Evolutionary conservation across 2,329 filamentous ascomycete species (phyloP).

Genomic region (Nothopassalora personata): DNA sequence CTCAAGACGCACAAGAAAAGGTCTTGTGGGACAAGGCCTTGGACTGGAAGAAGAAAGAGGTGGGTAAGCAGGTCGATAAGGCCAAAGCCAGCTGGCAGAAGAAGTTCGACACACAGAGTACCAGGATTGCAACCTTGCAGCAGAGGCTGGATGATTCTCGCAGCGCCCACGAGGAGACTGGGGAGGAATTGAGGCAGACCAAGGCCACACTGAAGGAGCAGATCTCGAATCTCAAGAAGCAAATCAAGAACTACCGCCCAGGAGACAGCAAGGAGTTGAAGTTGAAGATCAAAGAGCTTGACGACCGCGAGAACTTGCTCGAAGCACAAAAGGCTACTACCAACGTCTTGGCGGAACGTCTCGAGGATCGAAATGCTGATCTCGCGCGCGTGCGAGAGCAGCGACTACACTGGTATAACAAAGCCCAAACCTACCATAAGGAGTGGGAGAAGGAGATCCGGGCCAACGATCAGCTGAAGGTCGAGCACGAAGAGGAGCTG

Average conservation of each 20-base stretch:
- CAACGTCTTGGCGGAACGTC: not conserved
- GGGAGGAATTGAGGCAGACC: constrained; percentile 2
- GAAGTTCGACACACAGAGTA: not conserved
- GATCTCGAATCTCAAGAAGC: not conserved
- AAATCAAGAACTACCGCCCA: not conserved
- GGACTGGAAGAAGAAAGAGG: not conserved
- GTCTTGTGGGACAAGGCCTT: not conserved
- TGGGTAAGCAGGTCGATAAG: not conserved
- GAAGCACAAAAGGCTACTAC: not conserved
- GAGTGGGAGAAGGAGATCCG: not conserved
- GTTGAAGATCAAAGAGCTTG: not conserved
- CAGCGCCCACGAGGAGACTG: not conserved
- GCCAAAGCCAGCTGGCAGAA: not conserved
- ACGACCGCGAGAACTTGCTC: not conserved
- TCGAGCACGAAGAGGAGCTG: not conserved
- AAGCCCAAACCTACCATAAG: not conserved
- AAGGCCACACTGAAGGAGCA: not conserved
- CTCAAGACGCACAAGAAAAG: not conserved
- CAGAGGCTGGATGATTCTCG: constrained; percentile 1
- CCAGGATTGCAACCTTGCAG: not conserved
- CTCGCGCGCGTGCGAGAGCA: not conserved
- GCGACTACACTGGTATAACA: not conserved
- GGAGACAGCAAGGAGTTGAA: not conserved
- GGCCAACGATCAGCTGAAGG: not conserved
- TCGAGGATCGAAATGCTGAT: not conserved